Conservation (phyloP, 805 yeast genomes). For the Cephaloascus albidus region DNA sequence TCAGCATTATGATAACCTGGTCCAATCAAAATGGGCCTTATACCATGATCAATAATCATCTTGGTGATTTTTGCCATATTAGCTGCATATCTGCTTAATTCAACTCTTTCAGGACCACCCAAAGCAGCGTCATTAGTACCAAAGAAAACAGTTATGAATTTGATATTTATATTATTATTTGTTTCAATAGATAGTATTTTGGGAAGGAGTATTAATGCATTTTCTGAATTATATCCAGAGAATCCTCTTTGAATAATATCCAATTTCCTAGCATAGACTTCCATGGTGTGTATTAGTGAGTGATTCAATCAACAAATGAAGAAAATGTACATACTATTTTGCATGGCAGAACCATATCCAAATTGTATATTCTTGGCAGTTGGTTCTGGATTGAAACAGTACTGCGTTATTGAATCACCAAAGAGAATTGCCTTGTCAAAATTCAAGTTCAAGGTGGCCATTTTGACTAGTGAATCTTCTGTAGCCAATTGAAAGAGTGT, state of each 20-base stretch:
- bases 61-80: constrained; percentile 39
- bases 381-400: constrained; percentile 26
- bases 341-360: constrained; percentile 41
- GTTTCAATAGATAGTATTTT: constrained; percentile 36
- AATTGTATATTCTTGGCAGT: constrained; percentile 21
- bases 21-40: constrained; percentile 50
- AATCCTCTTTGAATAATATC: constrained; percentile 72
- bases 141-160: constrained; percentile 54
- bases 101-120: constrained; percentile 38
- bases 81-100: constrained; percentile 32
- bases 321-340: constrained; percentile 12
- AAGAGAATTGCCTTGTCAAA: constrained; percentile 44
- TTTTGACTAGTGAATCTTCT: too few species aligned
- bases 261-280: constrained; percentile 45
- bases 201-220: constrained; percentile 32
- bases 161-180: constrained; percentile 11
- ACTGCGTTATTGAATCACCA: constrained; percentile 68
- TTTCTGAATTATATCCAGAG: constrained; percentile 65
- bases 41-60: constrained; percentile 26
- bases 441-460: neutral
- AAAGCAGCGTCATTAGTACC: constrained; percentile 73
- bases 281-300: neutral
- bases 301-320: neutral
- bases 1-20: constrained; percentile 49
- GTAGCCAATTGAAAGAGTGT: too few species aligned